Base-by-base conservation (phyloP, 148 eudicot species). In the Spergularia bocconei region DNA sequence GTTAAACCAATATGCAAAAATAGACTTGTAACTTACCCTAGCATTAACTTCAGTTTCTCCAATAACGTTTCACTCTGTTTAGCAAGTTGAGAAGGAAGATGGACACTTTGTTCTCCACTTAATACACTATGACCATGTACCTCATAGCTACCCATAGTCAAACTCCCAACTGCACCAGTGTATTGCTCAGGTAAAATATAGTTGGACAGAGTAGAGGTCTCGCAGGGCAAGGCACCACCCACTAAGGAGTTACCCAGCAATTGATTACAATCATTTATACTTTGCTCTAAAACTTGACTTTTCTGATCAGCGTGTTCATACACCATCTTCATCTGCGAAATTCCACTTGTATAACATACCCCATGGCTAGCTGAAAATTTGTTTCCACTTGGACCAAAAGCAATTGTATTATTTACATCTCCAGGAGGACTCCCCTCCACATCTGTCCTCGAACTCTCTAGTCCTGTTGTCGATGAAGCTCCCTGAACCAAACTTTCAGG, bases 401-500 rank as follows among this genome's bases (percentile, higher is more conserved):
- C 29, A 72, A 72, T 60, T 56, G 76, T 52, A 62, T 69, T 63
- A 41, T 78, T 70, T n/a, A 50, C 69, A 73, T 69, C 85, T 55
- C 48, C 56, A 48, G 70, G 69, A 79, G 74, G 70, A 79, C 11
- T 72, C 16, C 69, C 82, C 39, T 71, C 74, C 67, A 69, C 80
- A 76, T 79, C 87, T 63, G 80, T 82, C 54, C 69, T 77, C 67
- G 47, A 82, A 58, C 74, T 74, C 67, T 85, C 85, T 67, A 67
- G 79, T 54, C 69, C 82, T 73, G 58, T 73, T 12, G 71, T 67
- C 65, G 70, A 57, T 78, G 75, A 89, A 64, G 84, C 57, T 79
- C 73, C 89, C 81, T 78, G 83, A 70, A 79, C 80, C 79, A 94
- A 70, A 75, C 74, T 82, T 70, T 85, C 89, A 65, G 98, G 98